These are phyloP conservation scores for Cynara cardunculus DNA, from an alignment of 129 eudicot genomes.

Conservation along the genomic window DNA sequence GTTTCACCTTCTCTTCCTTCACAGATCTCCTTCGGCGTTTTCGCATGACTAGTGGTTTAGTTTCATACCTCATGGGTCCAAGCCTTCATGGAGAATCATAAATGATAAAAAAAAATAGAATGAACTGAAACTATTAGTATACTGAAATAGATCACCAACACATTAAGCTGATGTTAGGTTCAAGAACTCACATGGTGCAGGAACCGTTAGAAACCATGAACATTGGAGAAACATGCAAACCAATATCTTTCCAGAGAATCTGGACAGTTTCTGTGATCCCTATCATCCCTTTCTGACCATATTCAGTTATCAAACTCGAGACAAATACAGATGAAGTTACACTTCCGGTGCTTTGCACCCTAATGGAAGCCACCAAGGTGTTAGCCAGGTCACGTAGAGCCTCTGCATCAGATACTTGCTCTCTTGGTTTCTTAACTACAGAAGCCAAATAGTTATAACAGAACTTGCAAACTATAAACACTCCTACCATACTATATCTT, in stretches of 20 bases:
- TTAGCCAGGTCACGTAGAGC: conserved; percentile 41
- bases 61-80: conserved; percentile 38
- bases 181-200: conserved; percentile 45
- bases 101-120: not conserved
- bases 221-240: conserved; percentile 39
- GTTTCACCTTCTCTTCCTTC: conserved; percentile 21
- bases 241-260: conserved; percentile 48
- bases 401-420: conserved; percentile 66
- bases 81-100: conserved; percentile 32
- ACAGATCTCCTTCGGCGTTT: conserved; percentile 12
- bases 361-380: conserved; percentile 35
- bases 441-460: not conserved
- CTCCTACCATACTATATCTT: not conserved
- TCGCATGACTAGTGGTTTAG: conserved; percentile 21
- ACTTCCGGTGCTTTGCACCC: conserved; percentile 27
- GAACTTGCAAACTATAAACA: not conserved
- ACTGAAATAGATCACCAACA: not conserved
- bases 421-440: conserved; percentile 55
- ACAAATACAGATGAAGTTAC: conserved; percentile 49
- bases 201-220: conserved; percentile 36
- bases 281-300: not conserved
- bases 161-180: not conserved
- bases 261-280: not conserved
- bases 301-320: conserved; percentile 32
- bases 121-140: not conserved